Percentiles rank a stretch among this genome's conserved stretches.
These are phyloP conservation scores for Quercus lobata DNA, from an alignment of 331 rosid genomes.

Conservation along the genomic window DNA sequence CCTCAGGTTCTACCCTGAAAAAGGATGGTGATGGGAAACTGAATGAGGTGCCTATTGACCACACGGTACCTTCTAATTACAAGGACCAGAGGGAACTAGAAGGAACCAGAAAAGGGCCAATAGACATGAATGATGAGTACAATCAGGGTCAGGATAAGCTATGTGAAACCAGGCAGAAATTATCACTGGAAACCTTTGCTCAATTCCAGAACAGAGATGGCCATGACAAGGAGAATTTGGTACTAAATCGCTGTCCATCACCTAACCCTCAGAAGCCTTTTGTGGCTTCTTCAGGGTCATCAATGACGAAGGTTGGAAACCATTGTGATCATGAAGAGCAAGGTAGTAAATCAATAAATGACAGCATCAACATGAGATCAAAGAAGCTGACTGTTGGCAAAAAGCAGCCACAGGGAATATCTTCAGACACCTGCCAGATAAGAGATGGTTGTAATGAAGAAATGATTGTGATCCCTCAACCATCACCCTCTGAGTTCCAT, in stretches of 20 bases:
- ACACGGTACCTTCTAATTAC: neutral
- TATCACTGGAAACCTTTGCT: slow-evolving; percentile 14
- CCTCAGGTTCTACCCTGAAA: neutral
- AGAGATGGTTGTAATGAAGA: neutral
- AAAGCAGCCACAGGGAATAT: slow-evolving; percentile 4
- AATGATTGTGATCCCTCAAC: neutral
- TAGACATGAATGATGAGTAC: neutral
- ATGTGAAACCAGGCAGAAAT: slow-evolving; percentile 14
- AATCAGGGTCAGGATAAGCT: slow-evolving; percentile 10
- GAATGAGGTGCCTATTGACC: neutral
- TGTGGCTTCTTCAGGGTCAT: slow-evolving; percentile 3
- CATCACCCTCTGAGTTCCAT: neutral
- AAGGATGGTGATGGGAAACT: neutral
- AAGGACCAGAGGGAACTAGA: slow-evolving; percentile 9
- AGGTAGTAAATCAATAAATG: neutral
- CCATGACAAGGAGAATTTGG: neutral
- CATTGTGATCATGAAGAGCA: neutral
- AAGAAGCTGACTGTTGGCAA: neutral
- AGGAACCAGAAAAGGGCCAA: slow-evolving; percentile 7
- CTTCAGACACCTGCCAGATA: neutral
- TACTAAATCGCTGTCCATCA: neutral
- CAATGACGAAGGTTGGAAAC: neutral
- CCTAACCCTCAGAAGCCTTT: neutral
- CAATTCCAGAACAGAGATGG: slow-evolving; percentile 10
- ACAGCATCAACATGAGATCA: neutral